These are phyloP conservation scores for Carallia brachiata DNA, from an alignment of 345 rosid species.

Conservation along the genomic window DNA sequence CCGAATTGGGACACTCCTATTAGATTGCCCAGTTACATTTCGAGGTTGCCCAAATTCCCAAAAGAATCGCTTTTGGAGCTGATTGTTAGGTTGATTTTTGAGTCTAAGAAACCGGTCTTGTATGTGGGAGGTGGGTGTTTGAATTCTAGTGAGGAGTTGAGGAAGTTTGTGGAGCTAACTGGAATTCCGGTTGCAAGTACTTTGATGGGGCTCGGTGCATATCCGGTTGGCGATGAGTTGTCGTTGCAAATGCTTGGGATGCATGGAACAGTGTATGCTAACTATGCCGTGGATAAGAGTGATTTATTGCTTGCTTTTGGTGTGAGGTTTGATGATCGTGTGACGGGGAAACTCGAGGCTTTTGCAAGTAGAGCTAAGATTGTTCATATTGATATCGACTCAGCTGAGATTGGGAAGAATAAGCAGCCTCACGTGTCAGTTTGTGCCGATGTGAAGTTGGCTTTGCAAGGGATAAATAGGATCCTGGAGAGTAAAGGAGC, in stretches of 20 bases:
- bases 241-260: constrained; percentile 94
- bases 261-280: constrained; percentile 95
- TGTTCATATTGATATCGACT: constrained; percentile 90
- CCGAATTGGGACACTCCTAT: constrained; percentile 68
- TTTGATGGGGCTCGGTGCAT: constrained; percentile 92
- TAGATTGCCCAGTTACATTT: constrained; percentile 65
- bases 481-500: constrained; percentile 51
- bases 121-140: constrained; percentile 98
- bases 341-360: constrained; percentile 92
- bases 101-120: constrained; percentile 84
- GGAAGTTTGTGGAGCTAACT: constrained; percentile 75
- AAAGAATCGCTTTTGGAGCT: constrained; percentile 53
- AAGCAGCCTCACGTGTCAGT: constrained; percentile 93
- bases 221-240: constrained; percentile 55
- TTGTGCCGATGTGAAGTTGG: constrained; percentile 81
- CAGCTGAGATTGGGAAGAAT: constrained; percentile 97
- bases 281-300: constrained; percentile 83
- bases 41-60: constrained; percentile 77
- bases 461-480: constrained; percentile 67
- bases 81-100: constrained; percentile 73
- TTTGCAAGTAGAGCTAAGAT: constrained; percentile 95
- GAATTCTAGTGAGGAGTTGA: constrained; percentile 83
- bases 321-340: constrained; percentile 95
- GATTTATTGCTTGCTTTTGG: constrained; percentile 94
- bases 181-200: constrained; percentile 97